These are phyloP conservation scores for Rossbeevera mucosa DNA, from an alignment of 768 basidiomycete genomes.

Conservation along the genomic window DNA sequence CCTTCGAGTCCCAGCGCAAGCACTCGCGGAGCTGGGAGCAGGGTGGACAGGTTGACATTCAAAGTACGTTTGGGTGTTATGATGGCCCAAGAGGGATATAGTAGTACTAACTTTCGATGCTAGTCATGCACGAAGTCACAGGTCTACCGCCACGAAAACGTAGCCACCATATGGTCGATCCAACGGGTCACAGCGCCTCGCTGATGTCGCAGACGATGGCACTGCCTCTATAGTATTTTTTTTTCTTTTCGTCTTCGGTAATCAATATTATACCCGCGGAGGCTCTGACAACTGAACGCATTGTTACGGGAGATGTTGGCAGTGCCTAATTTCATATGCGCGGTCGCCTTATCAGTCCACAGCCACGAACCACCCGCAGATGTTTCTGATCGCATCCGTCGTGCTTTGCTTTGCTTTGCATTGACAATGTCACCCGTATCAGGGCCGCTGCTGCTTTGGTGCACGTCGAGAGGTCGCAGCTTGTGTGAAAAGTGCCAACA, in stretches of 20 bases:
- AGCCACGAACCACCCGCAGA: not conserved
- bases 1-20: constrained; percentile 45
- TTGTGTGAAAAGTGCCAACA: constrained; percentile 18
- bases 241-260: constrained; percentile 19
- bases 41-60: constrained; percentile 34
- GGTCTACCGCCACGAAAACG: constrained; percentile 56
- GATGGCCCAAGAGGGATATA: constrained; percentile 6
- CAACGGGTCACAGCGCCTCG: constrained; percentile 45
- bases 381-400: constrained; percentile 5
- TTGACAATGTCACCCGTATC: constrained; percentile 22
- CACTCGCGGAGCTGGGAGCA: constrained; percentile 64
- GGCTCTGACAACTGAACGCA: constrained; percentile 15
- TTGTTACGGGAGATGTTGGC: constrained; percentile 10
- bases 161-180: constrained; percentile 61
- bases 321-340: constrained; percentile 14
- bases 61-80: constrained; percentile 18
- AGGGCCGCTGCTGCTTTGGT: constrained; percentile 14
- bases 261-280: constrained; percentile 14
- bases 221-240: constrained; percentile 43
- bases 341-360: constrained; percentile 12
- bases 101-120: constrained; percentile 5
- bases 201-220: constrained; percentile 54
- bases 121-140: constrained; percentile 45
- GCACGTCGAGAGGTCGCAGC: constrained; percentile 7
- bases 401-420: constrained; percentile 12